Conservation (phyloP, 257 asterid genomes). For the Solanum gandarillasii region DNA sequence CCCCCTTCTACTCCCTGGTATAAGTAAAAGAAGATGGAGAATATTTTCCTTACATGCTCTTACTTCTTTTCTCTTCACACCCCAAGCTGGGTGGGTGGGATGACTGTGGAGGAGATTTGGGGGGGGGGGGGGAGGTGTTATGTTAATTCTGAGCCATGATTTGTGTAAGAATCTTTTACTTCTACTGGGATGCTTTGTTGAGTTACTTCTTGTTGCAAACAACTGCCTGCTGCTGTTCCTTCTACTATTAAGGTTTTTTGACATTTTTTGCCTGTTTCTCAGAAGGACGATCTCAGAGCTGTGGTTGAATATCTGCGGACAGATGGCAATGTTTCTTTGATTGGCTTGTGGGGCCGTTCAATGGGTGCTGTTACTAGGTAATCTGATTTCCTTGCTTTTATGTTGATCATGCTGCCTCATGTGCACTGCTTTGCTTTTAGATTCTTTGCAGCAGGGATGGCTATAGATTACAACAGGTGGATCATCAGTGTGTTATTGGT, state of each 20-base stretch:
- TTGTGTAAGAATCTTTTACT: not conserved
- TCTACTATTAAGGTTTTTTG: not conserved
- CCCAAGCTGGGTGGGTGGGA: not conserved
- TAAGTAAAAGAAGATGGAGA: not conserved
- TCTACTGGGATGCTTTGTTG: not conserved
- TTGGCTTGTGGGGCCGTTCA: slow-evolving; percentile 98
- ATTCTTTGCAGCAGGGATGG: not conserved
- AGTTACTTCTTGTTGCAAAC: not conserved
- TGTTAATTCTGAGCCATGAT: not conserved
- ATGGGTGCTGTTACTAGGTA: slow-evolving; percentile 98
- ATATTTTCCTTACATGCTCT: not conserved
- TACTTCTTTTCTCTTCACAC: not conserved
- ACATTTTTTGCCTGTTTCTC: slow-evolving; percentile 19
- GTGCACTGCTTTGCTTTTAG: not conserved
- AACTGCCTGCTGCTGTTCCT: not conserved
- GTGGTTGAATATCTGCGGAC: slow-evolving; percentile 67
- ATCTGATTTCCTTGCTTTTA: slow-evolving; percentile 5
- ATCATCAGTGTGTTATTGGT: not conserved
- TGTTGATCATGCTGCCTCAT: not conserved
- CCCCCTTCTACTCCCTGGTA: not conserved
- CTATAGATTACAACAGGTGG: not conserved
- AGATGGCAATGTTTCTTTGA: slow-evolving; percentile 77
- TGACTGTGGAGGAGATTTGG: not conserved
- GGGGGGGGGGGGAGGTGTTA: not conserved
- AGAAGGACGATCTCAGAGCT: slow-evolving; percentile 87